Base-by-base conservation (phyloP, 2,329 filamentous ascomycete genomes). In the Aureobasidium sp. region DNA sequence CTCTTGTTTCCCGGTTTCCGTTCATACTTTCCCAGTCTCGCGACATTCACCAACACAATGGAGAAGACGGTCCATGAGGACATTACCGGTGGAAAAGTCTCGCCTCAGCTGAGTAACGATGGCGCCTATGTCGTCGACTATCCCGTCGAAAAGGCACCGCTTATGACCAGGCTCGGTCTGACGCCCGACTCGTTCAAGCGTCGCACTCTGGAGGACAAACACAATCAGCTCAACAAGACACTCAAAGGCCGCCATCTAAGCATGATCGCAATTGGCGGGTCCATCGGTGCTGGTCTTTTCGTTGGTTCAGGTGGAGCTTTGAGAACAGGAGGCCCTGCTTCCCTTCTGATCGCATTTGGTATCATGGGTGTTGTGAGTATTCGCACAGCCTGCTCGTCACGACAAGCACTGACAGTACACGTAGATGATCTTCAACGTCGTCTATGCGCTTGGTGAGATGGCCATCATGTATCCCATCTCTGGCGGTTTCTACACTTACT, bases 401-500 rank as follows among this genome's bases (percentile, higher is more conserved):
- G 11, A 15, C 4, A 9, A 5, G 6, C 12, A 20, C 62, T 61
- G 66, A 66, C 42, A 8, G 62, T 61, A 12, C 39, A 27, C 34
- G 67, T 64, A 78, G 71, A 96, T 97, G 91, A 76, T 97, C 66
- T 97, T 91, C 76, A 94, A 89, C 73, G 96, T 91, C 1, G 89
- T 95, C 41, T 92, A 97, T 70, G 91, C 91, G 0, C 80, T 97
- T 29, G 93, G 93, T 65, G 93, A 97, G 75, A 84, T 97, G 74
- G 90, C 92, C n/a, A 91, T 97, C 25, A 77, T 91, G 17, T 97
- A 92, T 68, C 93, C 93, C 5, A 88, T 97, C 31, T 89, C 92
- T 27, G 93, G 93, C 60, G 95, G 91, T 2, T 97, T 97, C 72
- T 90, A 91, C 0, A 87, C 91, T 6, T 97, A 92, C 77, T 94